These are phyloP conservation scores for Erysimum cheiranthoides DNA, from an alignment of 345 rosid genomes.

Conservation along the genomic window DNA sequence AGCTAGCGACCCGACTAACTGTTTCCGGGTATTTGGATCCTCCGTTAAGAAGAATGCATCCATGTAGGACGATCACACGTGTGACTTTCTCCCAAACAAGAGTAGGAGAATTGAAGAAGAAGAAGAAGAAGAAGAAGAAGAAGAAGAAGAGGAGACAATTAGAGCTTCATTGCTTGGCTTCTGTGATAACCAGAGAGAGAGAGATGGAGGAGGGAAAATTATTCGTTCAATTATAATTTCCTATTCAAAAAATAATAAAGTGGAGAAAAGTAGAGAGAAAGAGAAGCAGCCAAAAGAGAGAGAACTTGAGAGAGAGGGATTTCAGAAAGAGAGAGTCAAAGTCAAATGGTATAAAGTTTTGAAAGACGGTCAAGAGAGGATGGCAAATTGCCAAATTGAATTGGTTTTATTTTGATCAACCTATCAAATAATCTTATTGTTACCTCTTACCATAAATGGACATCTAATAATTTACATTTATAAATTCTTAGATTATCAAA, in stretches of 20 bases:
- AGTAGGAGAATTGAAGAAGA: not conserved
- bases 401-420: not conserved
- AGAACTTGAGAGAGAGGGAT: not conserved
- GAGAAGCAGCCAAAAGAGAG: conserved; percentile 41
- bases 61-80: conserved; percentile 42
- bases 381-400: conserved; percentile 42
- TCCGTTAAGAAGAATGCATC: conserved; percentile 58
- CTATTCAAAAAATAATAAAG: conserved; percentile 16
- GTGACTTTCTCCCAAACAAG: not conserved
- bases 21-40: conserved; percentile 48
- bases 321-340: conserved; percentile 36
- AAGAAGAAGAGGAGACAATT: conserved; percentile 1
- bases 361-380: conserved; percentile 47
- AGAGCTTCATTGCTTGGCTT: conserved; percentile 16
- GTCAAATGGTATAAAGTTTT: conserved; percentile 40
- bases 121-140: conserved; percentile 12
- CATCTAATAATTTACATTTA: too few relatives aligned
- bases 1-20: conserved; percentile 54
- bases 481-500: too few relatives aligned
- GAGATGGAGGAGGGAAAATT: conserved; percentile 42
- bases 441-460: not conserved
- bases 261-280: conserved; percentile 37
- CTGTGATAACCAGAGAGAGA: conserved; percentile 15
- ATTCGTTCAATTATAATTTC: conserved; percentile 28
- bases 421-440: conserved; percentile 2